phyloP scores from a whole-genome alignment of 768 basidiomycete genomes.

The Psilocybe cyanescens region DNA sequence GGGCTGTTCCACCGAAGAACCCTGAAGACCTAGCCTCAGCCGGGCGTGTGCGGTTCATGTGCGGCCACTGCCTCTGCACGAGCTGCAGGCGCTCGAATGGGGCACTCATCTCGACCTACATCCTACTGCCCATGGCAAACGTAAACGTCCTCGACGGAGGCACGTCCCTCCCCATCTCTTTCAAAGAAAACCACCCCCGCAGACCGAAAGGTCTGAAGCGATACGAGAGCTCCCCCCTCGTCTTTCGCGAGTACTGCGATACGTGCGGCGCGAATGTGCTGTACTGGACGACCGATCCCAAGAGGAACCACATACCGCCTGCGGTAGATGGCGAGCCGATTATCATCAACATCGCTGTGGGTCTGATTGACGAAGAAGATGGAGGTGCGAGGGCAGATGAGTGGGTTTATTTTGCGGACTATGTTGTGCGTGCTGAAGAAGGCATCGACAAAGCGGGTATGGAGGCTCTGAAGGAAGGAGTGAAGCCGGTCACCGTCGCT shows the following conservation, averaged over 20 bases:
- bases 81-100: constrained; percentile 25
- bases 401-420: constrained; percentile 22
- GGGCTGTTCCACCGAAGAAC: constrained; percentile 15
- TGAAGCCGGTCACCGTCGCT: background rate
- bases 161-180: constrained; percentile 17
- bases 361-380: constrained; percentile 20
- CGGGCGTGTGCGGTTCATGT: constrained; percentile 6
- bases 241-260: constrained; percentile 21
- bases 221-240: constrained; percentile 18
- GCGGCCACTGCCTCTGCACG: constrained; percentile 12
- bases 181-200: constrained; percentile 2
- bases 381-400: constrained; percentile 21
- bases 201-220: constrained; percentile 13
- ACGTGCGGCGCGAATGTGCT: constrained; percentile 24
- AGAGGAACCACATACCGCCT: background rate
- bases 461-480: constrained; percentile 16
- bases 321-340: constrained; percentile 10
- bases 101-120: constrained; percentile 30
- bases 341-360: constrained; percentile 14
- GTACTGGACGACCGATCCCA: constrained; percentile 17
- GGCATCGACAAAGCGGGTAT: constrained; percentile 18
- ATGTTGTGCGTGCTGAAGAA: constrained; percentile 19
- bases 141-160: constrained; percentile 23
- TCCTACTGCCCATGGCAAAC: constrained; percentile 19
- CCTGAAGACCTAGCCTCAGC: background rate